phyloP scores from a whole-genome alignment of 257 asterid genomes.

The Gardenia jasminoides region DNA sequence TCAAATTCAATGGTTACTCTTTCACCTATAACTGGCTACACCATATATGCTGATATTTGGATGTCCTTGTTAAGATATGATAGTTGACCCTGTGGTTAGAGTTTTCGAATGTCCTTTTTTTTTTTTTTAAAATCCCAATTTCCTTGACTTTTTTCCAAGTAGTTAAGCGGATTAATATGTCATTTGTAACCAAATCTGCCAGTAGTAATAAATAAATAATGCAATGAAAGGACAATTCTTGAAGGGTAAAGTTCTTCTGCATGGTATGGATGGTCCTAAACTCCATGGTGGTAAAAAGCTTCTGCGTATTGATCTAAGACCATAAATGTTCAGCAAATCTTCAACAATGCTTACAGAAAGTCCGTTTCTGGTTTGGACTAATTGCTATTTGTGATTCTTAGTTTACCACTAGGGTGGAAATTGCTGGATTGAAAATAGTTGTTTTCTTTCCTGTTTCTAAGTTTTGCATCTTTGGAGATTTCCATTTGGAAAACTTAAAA shows the following conservation, averaged over 20 bases:
- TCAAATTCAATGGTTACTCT: neutral
- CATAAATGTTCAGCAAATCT: neutral
- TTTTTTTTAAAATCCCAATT: neutral
- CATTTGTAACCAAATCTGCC: neutral
- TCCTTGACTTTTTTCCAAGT: neutral
- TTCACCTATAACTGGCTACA: neutral
- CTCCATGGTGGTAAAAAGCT: neutral
- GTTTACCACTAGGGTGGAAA: neutral
- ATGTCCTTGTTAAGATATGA: neutral
- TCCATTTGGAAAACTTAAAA: neutral
- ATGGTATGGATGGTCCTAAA: neutral
- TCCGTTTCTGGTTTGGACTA: neutral
- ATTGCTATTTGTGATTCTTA: neutral
- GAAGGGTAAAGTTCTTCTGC: neutral
- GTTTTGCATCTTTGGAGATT: neutral
- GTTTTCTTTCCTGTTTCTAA: neutral
- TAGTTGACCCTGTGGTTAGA: neutral
- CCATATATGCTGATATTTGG: neutral
- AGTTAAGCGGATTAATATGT: neutral
- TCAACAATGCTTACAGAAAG: neutral
- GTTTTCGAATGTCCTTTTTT: neutral
- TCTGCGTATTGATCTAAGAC: neutral
- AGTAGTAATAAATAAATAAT: neutral
- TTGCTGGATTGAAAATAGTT: neutral
- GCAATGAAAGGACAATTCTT: neutral